These are phyloP conservation scores for Teratosphaeria destructans DNA, from an alignment of 2,329 filamentous ascomycete species.

Conservation along the genomic window DNA sequence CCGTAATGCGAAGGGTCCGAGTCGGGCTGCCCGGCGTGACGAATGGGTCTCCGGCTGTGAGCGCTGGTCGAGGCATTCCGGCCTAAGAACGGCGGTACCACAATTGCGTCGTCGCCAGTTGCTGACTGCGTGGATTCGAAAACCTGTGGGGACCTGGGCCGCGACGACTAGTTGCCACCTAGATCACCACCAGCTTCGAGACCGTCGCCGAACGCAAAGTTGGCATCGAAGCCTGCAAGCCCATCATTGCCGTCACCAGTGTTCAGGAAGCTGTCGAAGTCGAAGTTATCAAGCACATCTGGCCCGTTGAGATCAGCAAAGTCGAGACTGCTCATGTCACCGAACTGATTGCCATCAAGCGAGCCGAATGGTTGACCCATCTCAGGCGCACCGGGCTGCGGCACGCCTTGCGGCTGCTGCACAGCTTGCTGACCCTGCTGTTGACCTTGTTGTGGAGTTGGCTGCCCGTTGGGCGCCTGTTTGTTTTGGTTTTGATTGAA, in stretches of 20 bases:
- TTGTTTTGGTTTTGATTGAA: conserved; percentile 30
- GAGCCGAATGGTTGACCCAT: conserved; percentile 32
- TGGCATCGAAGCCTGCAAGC: conserved; percentile 27
- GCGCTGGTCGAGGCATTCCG: neutral
- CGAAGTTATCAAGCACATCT: conserved; percentile 59
- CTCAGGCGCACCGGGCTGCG: conserved; percentile 10
- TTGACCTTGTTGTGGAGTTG: conserved; percentile 10
- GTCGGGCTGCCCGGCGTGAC: neutral
- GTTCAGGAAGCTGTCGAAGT: conserved; percentile 58
- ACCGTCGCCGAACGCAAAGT: conserved; percentile 26
- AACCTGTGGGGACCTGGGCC: neutral
- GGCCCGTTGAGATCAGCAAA: conserved; percentile 39
- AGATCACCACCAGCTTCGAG: conserved; percentile 12
- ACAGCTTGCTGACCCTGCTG: neutral
- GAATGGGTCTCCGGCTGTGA: neutral
- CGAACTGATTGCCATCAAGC: conserved; percentile 25
- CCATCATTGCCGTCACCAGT: conserved; percentile 37
- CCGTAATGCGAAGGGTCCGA: neutral
- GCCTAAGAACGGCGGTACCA: neutral
- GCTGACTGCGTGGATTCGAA: neutral
- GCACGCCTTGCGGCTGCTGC: neutral
- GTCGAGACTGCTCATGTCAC: conserved; percentile 27
- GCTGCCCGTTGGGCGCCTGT: conserved; percentile 24
- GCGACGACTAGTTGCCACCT: neutral
- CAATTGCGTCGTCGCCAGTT: neutral